Conservation (phyloP, 148 eudicot species). For the Chenopodium formosanum region DNA sequence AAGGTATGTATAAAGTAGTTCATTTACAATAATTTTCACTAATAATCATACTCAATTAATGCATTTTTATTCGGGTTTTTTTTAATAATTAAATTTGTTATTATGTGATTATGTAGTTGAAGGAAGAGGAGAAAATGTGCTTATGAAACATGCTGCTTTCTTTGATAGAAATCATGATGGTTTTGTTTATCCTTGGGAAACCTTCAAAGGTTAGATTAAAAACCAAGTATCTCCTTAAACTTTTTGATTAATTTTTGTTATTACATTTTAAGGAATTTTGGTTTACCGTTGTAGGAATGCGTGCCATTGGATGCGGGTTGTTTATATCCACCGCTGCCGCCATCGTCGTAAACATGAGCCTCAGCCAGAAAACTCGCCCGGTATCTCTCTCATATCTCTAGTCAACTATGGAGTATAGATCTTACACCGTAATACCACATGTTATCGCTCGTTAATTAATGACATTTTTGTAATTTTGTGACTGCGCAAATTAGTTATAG, state of each 20-base stretch:
- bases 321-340: conserved; percentile 48
- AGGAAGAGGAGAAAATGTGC: conserved; percentile 36
- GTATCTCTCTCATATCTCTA: conserved; percentile 19
- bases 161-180: conserved; percentile 82
- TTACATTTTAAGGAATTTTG: too few relatives aligned
- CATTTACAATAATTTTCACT: too few relatives aligned
- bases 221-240: not conserved
- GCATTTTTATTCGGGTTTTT: not conserved
- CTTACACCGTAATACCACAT: too few relatives aligned
- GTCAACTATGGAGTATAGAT: too few relatives aligned
- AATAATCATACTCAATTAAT: too few relatives aligned
- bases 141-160: conserved; percentile 64
- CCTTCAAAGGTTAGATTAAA: conserved; percentile 54
- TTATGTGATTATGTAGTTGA: not conserved
- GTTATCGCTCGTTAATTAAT: too few relatives aligned
- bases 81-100: too few relatives aligned
- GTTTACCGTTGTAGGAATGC: conserved; percentile 48
- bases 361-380: conserved; percentile 62
- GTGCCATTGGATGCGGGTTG: conserved; percentile 60
- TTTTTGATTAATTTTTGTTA: too few relatives aligned
- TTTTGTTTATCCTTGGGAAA: conserved; percentile 69
- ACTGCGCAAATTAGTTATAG: too few relatives aligned
- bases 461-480: too few relatives aligned
- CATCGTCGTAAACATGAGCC: conserved; percentile 49
- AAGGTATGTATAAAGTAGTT: not conserved